Evolutionary conservation across 73 alveolate genomes (phyloP).

Genomic region (Breviolum minutum): DNA sequence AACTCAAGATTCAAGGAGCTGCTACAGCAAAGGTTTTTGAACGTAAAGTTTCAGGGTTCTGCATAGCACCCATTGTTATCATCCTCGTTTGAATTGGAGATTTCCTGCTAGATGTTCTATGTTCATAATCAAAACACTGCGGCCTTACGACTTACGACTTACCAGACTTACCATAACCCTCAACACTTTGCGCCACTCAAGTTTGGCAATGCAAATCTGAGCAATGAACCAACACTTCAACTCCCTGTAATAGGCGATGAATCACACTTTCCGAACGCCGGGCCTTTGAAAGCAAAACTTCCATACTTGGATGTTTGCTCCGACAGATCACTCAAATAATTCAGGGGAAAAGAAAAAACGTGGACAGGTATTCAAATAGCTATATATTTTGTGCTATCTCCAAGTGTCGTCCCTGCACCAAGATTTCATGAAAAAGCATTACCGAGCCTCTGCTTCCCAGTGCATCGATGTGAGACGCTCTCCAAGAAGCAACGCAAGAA

Average conservation of each 20-base stretch:
- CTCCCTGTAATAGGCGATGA: conserved; percentile 71
- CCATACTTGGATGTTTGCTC: no score
- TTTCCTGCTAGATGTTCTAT: no score
- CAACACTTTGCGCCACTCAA: background rate
- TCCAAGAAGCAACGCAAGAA: conserved; percentile 4
- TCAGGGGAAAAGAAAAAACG: background rate
- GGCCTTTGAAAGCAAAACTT: conserved; percentile 3
- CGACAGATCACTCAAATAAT: background rate
- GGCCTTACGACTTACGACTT: no score
- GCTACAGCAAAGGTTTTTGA: background rate
- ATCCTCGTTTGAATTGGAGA: no score
- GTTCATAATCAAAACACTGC: no score
- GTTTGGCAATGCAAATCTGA: background rate
- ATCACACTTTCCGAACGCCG: conserved; percentile 81
- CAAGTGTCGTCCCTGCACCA: background rate
- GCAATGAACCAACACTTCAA: conserved; percentile 47
- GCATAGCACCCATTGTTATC: background rate
- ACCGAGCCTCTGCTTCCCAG: conserved; percentile 83
- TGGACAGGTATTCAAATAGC: background rate
- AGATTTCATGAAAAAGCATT: background rate
- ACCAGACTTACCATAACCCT: no score
- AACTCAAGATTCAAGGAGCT: background rate
- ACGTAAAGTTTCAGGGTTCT: background rate
- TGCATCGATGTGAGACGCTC: conserved; percentile 84
- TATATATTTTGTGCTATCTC: background rate